Base-by-base conservation (phyloP, 1,284 basidiomycete species). In the Puccinia polysora region DNA sequence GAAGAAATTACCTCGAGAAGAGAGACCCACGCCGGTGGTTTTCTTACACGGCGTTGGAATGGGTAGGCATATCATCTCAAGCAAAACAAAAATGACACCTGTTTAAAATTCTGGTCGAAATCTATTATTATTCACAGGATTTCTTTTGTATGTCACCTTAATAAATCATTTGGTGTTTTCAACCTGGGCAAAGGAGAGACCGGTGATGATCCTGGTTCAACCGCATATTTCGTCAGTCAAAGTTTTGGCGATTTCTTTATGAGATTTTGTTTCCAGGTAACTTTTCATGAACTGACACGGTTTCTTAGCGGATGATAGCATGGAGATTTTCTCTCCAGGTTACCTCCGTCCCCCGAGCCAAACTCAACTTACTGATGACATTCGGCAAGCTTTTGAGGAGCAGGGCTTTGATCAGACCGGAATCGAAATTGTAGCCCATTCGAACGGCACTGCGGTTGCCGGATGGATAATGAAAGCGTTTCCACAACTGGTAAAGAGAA, bases 381-480 rank as follows among this genome's bases (percentile, higher is more conserved):
- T 79, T 34, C 75, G 73, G 5, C 30, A 56, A 28, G 75, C 78
- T 62, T 58, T 79, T 15, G 34, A 73, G 34, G 43, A 30, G 3
- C 72, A 75, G 53, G 49, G 67, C 2, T 77, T 77, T 73, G 43
- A 60, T 36, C 38, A 60, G 34, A 68, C 63, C n/a, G 73, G 75
- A 8, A 73, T 78, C 53, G 74, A 75, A 45, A 65, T 79, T 15
- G 65, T 79, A 8, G 77, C 76, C 28, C 78, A 79, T 74, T 77
- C 76, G 20, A 78, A 77, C 73, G 78, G 78, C 38, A 78, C 78
- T 3, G 76, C 78, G 15, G 74, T 77, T 0, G 76, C 77, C 28
- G 73, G 76, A 34, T 78, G 77, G 76, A 73, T 79, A 12, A 68
- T 79, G 65, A 78, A 78, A 63, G 75, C 74, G 15, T 53, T 78